These are phyloP conservation scores for Mortierella sp. DNA, from an alignment of 371 early-diverging fungal species.

Conservation along the genomic window DNA sequence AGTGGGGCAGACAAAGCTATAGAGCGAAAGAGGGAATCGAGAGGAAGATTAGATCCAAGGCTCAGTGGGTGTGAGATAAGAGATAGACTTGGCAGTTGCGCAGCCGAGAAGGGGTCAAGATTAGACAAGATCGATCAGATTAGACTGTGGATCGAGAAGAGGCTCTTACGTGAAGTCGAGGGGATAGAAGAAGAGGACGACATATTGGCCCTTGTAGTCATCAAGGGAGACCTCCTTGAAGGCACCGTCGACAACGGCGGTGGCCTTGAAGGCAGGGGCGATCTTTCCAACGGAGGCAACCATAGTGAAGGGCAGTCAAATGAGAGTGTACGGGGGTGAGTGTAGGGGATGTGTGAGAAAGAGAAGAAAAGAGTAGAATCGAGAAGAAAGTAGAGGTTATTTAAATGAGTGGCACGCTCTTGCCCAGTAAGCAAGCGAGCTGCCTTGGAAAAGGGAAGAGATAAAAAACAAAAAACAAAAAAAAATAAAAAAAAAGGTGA, in stretches of 20 bases:
- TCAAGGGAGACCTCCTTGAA: slow-evolving; percentile 82
- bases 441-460: too few relatives aligned
- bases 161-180: slow-evolving; percentile 67
- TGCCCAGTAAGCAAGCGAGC: too few relatives aligned
- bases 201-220: slow-evolving; percentile 88
- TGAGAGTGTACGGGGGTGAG: neutral
- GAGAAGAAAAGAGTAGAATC: too few relatives aligned
- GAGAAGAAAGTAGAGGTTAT: too few relatives aligned
- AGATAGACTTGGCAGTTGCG: neutral
- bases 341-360: neutral
- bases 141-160: neutral
- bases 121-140: neutral
- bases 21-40: neutral
- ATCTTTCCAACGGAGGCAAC: slow-evolving; percentile 63
- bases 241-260: slow-evolving; percentile 77
- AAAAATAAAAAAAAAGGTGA: neutral
- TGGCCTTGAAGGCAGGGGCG: slow-evolving; percentile 81
- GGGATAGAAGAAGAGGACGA: slow-evolving; percentile 92
- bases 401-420: neutral
- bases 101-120: neutral
- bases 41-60: neutral
- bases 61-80: neutral
- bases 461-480: neutral
- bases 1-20: slow-evolving; percentile 90
- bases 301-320: slow-evolving; percentile 25